Conservation (phyloP, 495 filamentous ascomycete genomes). For the Daldinia childiae region DNA sequence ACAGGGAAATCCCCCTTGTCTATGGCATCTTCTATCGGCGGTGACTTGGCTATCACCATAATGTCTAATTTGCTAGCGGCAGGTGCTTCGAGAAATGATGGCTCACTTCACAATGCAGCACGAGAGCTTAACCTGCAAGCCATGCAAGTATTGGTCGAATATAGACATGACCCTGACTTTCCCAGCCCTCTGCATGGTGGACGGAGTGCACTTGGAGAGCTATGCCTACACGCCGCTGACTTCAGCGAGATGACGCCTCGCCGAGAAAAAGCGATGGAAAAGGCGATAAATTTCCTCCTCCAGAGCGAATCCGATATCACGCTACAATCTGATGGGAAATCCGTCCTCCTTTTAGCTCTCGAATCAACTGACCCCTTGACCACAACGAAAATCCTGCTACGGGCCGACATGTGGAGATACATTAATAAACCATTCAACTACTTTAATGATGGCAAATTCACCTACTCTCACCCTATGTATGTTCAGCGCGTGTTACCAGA, state of each 20-base stretch:
- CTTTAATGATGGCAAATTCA: constrained; percentile 53
- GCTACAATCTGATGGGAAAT: constrained; percentile 56
- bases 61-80: constrained; percentile 58
- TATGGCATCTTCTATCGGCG: constrained; percentile 57
- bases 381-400: constrained; percentile 55
- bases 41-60: constrained; percentile 55
- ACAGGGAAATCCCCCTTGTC: constrained; percentile 58
- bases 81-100: constrained; percentile 58
- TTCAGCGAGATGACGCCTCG: constrained; percentile 47
- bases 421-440: constrained; percentile 57
- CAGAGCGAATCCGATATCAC: constrained; percentile 53
- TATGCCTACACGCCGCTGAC: constrained; percentile 57
- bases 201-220: constrained; percentile 58
- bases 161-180: constrained; percentile 59
- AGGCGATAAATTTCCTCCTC: constrained; percentile 55
- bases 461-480: constrained; percentile 59
- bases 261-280: constrained; percentile 59
- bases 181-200: constrained; percentile 59
- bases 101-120: constrained; percentile 60
- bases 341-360: constrained; percentile 56
- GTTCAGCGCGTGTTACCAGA: constrained; percentile 48
- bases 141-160: constrained; percentile 55
- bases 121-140: constrained; percentile 56
- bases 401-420: constrained; percentile 57
- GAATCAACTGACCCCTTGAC: constrained; percentile 55